A percentile compares a stretch with the other conserved stretches of the same genome.
Evolutionary conservation across 306 rosid genomes (phyloP).

Genomic region (Rosa chinensis): DNA sequence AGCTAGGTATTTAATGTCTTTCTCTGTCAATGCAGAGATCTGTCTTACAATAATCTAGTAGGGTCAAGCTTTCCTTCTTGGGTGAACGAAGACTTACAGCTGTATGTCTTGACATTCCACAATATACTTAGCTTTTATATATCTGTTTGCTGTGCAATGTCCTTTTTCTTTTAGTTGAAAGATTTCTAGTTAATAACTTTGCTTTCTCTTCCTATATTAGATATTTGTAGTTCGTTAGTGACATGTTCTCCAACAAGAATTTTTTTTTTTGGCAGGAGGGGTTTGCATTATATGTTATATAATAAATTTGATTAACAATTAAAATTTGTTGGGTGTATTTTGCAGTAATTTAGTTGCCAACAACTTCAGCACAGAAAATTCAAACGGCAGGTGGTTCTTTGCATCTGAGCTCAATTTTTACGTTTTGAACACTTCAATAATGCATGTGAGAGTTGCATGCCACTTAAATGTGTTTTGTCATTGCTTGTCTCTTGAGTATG

Average conservation of each 20-base stretch:
- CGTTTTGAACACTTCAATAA: background rate
- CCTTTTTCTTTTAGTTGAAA: background rate
- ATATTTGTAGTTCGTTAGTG: no score
- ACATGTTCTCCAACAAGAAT: no score
- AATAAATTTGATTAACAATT: background rate
- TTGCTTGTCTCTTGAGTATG: no score
- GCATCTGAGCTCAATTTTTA: background rate
- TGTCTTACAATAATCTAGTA: constrained; percentile 66
- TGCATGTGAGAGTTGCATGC: background rate
- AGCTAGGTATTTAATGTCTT: background rate
- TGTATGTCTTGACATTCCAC: constrained; percentile 43
- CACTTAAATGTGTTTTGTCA: background rate
- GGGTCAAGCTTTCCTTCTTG: constrained; percentile 73
- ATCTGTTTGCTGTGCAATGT: background rate
- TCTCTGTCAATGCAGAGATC: constrained; percentile 54
- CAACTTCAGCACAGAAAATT: constrained; percentile 51
- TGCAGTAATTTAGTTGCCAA: constrained; percentile 78
- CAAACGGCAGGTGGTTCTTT: constrained; percentile 53
- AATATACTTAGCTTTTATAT: background rate
- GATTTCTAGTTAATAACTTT: background rate
- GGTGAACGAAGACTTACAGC: constrained; percentile 48
- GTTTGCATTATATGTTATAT: no score
- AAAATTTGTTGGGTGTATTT: constrained; percentile 22
- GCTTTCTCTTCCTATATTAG: no score
- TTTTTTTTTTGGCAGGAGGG: no score